phyloP scores from a whole-genome alignment of 2,329 filamentous ascomycete species.

The Tolypocladium tundrense region DNA sequence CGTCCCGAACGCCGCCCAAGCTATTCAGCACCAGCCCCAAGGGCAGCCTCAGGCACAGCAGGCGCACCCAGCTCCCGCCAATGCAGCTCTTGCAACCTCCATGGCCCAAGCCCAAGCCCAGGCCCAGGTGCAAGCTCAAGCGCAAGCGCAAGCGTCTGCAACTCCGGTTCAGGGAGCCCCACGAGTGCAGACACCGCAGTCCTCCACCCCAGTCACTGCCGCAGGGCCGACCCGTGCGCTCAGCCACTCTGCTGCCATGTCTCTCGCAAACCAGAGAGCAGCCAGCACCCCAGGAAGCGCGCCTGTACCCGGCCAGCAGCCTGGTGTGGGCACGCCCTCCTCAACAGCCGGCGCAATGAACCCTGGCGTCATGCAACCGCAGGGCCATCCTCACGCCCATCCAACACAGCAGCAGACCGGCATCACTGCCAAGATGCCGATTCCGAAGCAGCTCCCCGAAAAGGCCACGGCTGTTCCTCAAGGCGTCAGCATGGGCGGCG shows the following conservation, averaged over 20 bases:
- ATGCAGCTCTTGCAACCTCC: slow-evolving; percentile 31
- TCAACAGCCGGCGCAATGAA: slow-evolving; percentile 16
- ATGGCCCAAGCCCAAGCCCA: slow-evolving; percentile 25
- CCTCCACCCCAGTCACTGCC: slow-evolving; percentile 26
- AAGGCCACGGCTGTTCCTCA: slow-evolving; percentile 59
- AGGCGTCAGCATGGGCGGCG: slow-evolving; percentile 60
- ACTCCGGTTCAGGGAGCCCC: slow-evolving; percentile 38
- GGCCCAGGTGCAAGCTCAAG: slow-evolving; percentile 20
- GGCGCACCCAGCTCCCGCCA: slow-evolving; percentile 33
- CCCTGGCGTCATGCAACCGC: slow-evolving; percentile 17
- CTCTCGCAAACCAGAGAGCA: slow-evolving; percentile 33
- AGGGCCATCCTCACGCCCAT: slow-evolving; percentile 10
- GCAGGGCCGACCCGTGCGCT: slow-evolving; percentile 30
- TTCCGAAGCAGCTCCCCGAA: slow-evolving; percentile 66
- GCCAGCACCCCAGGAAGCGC: slow-evolving; percentile 22
- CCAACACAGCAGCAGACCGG: slow-evolving; percentile 26
- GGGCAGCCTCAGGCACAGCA: slow-evolving; percentile 15
- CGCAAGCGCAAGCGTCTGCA: slow-evolving; percentile 18
- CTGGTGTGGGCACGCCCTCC: slow-evolving; percentile 18
- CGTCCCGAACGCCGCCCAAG: slow-evolving; percentile 12
- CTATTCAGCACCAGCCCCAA: slow-evolving; percentile 14
- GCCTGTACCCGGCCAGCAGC: slow-evolving; percentile 18
- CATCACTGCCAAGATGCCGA: slow-evolving; percentile 59
- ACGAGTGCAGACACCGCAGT: slow-evolving; percentile 40
- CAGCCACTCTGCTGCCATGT: slow-evolving; percentile 40